phyloP scores from a whole-genome alignment of 495 filamentous ascomycete species.

The Astrothelium subdiscretum region DNA sequence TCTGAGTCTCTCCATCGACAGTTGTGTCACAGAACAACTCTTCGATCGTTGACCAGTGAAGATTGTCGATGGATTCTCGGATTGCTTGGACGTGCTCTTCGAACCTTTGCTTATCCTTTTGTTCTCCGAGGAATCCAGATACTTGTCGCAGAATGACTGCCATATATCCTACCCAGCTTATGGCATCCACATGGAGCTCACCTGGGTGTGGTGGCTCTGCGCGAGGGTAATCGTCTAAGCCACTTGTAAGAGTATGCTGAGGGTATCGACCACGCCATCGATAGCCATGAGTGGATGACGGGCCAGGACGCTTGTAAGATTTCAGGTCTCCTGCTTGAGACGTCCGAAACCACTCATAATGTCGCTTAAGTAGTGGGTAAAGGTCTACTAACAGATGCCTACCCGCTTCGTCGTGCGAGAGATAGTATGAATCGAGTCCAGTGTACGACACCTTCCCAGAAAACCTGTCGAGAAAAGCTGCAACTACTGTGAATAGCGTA shows the following conservation, averaged over 20 bases:
- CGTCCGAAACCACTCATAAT: constrained; percentile 88
- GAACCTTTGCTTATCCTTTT: constrained; percentile 52
- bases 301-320: constrained; percentile 76
- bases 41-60: constrained; percentile 73
- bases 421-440: constrained; percentile 25
- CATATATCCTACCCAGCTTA: constrained; percentile 96
- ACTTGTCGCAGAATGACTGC: constrained; percentile 67
- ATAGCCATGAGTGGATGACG: constrained; percentile 79
- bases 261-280: constrained; percentile 88
- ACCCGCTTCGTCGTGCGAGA: constrained; percentile 56
- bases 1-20: constrained; percentile 91
- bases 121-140: constrained; percentile 56
- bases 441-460: constrained; percentile 27
- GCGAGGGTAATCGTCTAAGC: constrained; percentile 90
- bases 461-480: constrained; percentile 69
- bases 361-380: constrained; percentile 80
- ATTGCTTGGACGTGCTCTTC: constrained; percentile 72
- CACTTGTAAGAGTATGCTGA: constrained; percentile 80
- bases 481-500: constrained; percentile 81
- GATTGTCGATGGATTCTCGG: constrained; percentile 51
- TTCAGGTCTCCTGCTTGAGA: constrained; percentile 88
- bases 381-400: constrained; percentile 63
- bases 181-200: constrained; percentile 88
- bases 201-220: constrained; percentile 94
- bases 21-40: constrained; percentile 90